These are phyloP conservation scores for Pseudoturritis turrita DNA, from an alignment of 345 rosid genomes.

Conservation along the genomic window DNA sequence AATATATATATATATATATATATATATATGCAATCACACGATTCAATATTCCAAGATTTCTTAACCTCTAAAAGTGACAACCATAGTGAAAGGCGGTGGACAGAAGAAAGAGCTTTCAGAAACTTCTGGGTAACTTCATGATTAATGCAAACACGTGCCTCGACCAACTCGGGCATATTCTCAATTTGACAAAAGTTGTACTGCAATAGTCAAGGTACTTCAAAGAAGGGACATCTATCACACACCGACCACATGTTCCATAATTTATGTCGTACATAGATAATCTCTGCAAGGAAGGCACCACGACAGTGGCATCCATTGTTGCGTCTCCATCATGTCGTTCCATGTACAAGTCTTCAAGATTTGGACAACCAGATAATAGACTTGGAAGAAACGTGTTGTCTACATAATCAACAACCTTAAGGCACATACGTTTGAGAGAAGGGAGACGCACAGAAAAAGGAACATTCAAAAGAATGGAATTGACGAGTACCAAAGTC, in stretches of 20 bases:
- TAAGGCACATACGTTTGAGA: not conserved
- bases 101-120: conserved; percentile 1
- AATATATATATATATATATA: too few species aligned
- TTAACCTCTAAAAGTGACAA: not conserved
- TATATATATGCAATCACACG: not conserved
- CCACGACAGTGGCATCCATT: not conserved
- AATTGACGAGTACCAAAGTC: not conserved
- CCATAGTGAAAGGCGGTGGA: not conserved
- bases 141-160: not conserved
- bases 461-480: not conserved
- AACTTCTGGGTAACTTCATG: not conserved
- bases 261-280: not conserved
- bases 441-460: not conserved
- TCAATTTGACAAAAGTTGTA: not conserved
- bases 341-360: not conserved
- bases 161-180: not conserved
- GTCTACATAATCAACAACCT: not conserved
- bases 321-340: not conserved
- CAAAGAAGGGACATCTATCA: not conserved
- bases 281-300: conserved; percentile 3
- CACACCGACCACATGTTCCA: not conserved
- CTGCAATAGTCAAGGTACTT: not conserved
- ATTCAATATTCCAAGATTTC: not conserved
- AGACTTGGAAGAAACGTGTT: not conserved
- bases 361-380: conserved; percentile 2